Conservation (phyloP, 805 yeast genomes). For the Teunomyces funiuensis region DNA sequence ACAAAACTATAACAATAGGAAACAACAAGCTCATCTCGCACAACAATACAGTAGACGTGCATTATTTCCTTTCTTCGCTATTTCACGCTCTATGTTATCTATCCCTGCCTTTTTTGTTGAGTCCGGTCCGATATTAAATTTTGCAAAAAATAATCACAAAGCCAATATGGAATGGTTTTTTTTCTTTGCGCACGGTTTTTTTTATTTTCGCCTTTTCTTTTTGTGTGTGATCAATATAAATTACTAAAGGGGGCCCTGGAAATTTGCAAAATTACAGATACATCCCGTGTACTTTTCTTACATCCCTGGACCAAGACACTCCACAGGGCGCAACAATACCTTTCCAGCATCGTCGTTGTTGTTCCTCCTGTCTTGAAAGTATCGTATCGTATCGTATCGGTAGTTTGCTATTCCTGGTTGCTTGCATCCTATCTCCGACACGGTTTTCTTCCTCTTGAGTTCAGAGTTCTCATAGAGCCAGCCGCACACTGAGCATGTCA, state of each 20-base stretch:
- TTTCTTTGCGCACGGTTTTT: not conserved
- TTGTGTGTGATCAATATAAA: slow-evolving; percentile 4
- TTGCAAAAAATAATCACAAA: slow-evolving; percentile 3
- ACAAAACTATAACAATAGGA: not conserved
- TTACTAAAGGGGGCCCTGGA: slow-evolving; percentile 6
- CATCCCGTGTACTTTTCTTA: not conserved
- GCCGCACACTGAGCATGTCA: slow-evolving; percentile 1
- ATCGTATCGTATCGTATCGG: not conserved
- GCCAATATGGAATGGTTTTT: slow-evolving; percentile 2
- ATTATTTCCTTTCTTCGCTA: too few species aligned
- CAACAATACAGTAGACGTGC: too few species aligned
- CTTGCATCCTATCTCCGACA: not conserved
- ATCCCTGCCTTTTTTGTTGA: slow-evolving; percentile 1
- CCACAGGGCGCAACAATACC: too few species aligned
- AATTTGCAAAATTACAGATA: not conserved
- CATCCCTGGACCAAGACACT: not conserved
- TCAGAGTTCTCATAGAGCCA: not conserved
- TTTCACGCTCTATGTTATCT: too few species aligned
- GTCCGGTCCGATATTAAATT: slow-evolving; percentile 5
- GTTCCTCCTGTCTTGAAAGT: not conserved
- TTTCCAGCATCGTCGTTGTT: too few species aligned
- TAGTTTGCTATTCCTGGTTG: not conserved
- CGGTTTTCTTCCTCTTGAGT: not conserved
- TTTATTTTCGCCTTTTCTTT: slow-evolving; percentile 4
- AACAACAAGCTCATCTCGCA: not conserved